These are phyloP conservation scores for Xylariaceae sp. DNA, from an alignment of 2,329 filamentous ascomycete species.

Conservation along the genomic window DNA sequence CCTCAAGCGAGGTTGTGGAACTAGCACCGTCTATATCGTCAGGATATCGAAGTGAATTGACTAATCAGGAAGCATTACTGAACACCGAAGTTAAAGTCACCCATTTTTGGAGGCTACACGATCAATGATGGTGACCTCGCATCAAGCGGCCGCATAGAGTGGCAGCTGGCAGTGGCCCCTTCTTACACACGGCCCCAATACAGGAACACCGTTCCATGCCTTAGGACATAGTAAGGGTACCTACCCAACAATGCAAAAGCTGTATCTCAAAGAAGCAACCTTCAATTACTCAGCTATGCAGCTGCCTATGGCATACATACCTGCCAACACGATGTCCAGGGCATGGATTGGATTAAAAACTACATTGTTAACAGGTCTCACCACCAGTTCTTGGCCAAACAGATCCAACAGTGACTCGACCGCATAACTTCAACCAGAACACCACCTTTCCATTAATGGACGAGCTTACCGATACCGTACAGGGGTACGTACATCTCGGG, in stretches of 20 bases:
- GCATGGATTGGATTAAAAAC: background rate
- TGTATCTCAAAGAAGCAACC: background rate
- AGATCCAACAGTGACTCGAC: background rate
- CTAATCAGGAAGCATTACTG: background rate
- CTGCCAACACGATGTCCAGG: background rate
- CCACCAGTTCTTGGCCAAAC: background rate
- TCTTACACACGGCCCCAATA: too few relatives aligned
- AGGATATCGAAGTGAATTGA: background rate
- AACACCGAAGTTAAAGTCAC: background rate
- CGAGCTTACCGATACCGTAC: background rate
- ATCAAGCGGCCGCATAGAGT: too few relatives aligned
- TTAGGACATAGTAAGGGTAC: too few relatives aligned
- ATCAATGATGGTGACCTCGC: background rate
- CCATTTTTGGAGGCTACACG: background rate
- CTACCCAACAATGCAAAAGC: too few relatives aligned
- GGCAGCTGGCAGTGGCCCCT: too few relatives aligned
- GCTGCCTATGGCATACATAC: background rate
- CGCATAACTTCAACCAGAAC: background rate
- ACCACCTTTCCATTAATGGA: background rate
- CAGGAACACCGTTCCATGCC: too few relatives aligned
- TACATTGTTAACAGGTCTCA: background rate
- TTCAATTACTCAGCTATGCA: constrained; percentile 1
- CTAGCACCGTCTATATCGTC: background rate
- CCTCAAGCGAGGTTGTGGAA: background rate
- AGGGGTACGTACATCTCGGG: background rate